A percentile compares a stretch with the other conserved stretches of the same genome.
Conservation (phyloP, 2,329 filamentous ascomycete species). For the Ciborinia camelliae region DNA sequence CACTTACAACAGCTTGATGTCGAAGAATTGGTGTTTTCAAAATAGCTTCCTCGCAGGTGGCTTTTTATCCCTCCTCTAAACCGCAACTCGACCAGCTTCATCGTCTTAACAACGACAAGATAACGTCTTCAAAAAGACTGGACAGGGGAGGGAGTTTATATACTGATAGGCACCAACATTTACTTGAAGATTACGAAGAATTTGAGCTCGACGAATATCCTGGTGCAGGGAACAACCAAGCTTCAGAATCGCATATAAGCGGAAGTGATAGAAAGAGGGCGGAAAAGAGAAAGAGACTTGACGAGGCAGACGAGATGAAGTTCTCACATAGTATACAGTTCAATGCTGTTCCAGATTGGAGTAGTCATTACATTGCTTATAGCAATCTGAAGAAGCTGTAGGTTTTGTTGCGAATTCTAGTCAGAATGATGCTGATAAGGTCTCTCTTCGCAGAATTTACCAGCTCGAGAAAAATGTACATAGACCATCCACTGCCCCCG, state of each 20-base stretch:
- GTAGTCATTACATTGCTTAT: constrained; percentile 95
- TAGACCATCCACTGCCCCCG: constrained; percentile 50
- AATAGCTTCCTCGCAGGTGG: constrained; percentile 26
- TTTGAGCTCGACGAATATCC: constrained; percentile 36
- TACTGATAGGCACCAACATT: constrained; percentile 11
- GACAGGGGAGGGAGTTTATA: constrained; percentile 20
- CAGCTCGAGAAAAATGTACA: constrained; percentile 83
- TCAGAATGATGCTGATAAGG: not conserved
- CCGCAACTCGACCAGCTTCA: constrained; percentile 13
- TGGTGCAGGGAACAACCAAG: constrained; percentile 17
- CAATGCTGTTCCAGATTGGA: constrained; percentile 99
- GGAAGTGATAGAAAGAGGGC: constrained; percentile 44
- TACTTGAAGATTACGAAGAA: constrained; percentile 28
- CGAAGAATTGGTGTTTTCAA: constrained; percentile 22
- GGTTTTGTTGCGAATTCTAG: constrained; percentile 39
- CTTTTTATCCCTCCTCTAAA: constrained; percentile 30
- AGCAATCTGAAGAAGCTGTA: constrained; percentile 98
- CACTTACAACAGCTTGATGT: constrained; percentile 7
- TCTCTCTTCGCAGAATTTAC: constrained; percentile 66
- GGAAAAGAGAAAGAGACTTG: constrained; percentile 67
- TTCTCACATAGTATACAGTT: constrained; percentile 99
- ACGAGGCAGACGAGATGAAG: constrained; percentile 88
- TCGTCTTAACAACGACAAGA: constrained; percentile 20
- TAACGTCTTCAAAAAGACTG: constrained; percentile 25
- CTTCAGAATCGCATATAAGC: constrained; percentile 1